Conservation (phyloP, 139 green algal genomes). For the Micromonas commoda region DNA sequence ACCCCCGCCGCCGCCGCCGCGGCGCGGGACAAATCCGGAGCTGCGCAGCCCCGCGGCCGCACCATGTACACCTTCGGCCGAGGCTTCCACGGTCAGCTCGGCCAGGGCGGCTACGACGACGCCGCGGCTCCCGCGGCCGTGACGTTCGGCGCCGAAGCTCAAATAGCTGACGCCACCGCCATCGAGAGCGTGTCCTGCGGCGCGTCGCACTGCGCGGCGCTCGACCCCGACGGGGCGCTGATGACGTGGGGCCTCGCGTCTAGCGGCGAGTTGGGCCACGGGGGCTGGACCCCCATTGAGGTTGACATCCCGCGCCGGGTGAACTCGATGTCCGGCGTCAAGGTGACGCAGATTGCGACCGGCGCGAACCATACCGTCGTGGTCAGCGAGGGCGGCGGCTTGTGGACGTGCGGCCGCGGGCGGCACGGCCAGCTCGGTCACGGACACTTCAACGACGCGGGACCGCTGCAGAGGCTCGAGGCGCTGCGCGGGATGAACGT, state of each 20-base stretch:
- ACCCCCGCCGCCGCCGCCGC: constrained; percentile 6
- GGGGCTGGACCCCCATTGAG: constrained; percentile 56
- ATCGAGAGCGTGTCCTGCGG: neutral
- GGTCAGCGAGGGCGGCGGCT: constrained; percentile 55
- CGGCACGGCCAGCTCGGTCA: constrained; percentile 58
- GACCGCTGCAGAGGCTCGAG: constrained; percentile 31
- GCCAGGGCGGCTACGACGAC: constrained; percentile 18
- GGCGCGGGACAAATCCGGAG: constrained; percentile 42
- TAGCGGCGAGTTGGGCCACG: constrained; percentile 22
- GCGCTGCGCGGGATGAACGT: constrained; percentile 48
- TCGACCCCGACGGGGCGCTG: neutral
- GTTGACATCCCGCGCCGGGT: constrained; percentile 40
- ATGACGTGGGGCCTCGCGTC: constrained; percentile 11
- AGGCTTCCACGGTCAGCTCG: constrained; percentile 79
- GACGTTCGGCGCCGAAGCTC: constrained; percentile 42
- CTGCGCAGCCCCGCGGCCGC: constrained; percentile 11
- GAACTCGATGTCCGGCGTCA: constrained; percentile 2
- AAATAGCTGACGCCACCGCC: constrained; percentile 14
- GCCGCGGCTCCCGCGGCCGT: constrained; percentile 35
- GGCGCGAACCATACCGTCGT: constrained; percentile 71
- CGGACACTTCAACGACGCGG: constrained; percentile 51
- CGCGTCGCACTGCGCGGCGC: neutral
- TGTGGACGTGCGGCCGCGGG: constrained; percentile 70
- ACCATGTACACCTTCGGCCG: constrained; percentile 34
- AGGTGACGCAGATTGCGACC: constrained; percentile 16